A percentile compares a stretch with the other conserved stretches of the same genome.
These are phyloP conservation scores for Phytophthora pini DNA, from an alignment of 352 stramenopile species.

Conservation along the genomic window DNA sequence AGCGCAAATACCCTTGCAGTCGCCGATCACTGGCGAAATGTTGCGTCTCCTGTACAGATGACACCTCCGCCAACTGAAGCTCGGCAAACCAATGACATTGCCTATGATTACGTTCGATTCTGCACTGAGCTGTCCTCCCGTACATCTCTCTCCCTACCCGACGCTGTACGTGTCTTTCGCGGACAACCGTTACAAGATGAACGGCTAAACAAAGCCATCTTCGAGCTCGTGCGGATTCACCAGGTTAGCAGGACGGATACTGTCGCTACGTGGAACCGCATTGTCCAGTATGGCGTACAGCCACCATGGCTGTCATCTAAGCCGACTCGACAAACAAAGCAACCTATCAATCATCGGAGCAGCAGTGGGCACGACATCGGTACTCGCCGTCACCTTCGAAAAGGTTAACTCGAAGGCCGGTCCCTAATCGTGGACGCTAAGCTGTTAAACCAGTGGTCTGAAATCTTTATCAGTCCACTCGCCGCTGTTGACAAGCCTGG, in stretches of 20 bases:
- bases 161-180: neutral
- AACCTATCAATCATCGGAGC: conserved; percentile 3
- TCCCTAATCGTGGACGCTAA: conserved; percentile 12
- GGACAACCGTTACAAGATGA: neutral
- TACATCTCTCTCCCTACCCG: neutral
- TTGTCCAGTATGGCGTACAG: neutral
- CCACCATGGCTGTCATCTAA: neutral
- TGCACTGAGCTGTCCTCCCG: neutral
- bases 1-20: neutral
- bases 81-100: conserved; percentile 1
- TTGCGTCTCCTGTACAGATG: neutral
- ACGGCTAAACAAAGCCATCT: conserved; percentile 17
- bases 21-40: neutral
- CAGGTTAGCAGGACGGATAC: neutral
- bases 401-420: conserved; percentile 13
- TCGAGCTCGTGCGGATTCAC: neutral
- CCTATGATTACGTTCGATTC: conserved; percentile 4
- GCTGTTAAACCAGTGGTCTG: conserved; percentile 6
- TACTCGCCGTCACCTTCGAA: conserved; percentile 6
- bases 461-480: conserved; percentile 18
- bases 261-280: conserved; percentile 8
- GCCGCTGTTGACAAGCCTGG: conserved; percentile 12
- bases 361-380: neutral
- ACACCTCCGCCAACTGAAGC: neutral
- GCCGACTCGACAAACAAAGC: neutral